These are phyloP conservation scores for Leptographium wingfieldii DNA, from an alignment of 2,329 filamentous ascomycete species.

Conservation along the genomic window DNA sequence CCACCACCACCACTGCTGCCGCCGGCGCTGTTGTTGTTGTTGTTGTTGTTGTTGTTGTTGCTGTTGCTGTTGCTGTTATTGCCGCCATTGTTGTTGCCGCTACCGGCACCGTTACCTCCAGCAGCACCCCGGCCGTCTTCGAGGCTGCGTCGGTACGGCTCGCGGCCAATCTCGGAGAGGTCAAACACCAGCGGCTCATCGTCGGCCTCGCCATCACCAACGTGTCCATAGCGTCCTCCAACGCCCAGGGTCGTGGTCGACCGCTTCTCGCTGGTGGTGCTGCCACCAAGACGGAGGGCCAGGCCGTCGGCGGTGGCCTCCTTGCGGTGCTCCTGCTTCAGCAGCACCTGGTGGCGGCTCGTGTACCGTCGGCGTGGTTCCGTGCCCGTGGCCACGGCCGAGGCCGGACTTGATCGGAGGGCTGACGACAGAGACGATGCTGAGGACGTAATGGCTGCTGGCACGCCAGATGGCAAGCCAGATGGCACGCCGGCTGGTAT, in stretches of 20 bases:
- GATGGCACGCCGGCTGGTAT: not conserved
- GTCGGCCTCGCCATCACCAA: constrained; percentile 37
- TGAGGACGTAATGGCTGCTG: constrained; percentile 2
- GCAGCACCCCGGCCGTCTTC: constrained; percentile 15
- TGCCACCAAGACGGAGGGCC: not conserved
- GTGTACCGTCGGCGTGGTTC: constrained; percentile 10
- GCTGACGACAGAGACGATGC: constrained; percentile 21
- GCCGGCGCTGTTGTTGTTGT: no score
- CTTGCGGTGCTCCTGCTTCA: not conserved
- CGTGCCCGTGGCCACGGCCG: constrained; percentile 1
- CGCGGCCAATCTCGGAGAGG: constrained; percentile 56
- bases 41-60: no score
- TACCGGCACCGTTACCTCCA: not conserved
- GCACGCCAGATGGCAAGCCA: not conserved
- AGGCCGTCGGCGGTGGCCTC: not conserved
- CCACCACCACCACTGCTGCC: no score
- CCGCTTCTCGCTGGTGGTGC: constrained; percentile 6
- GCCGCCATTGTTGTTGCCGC: not conserved
- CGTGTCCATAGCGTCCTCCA: no score
- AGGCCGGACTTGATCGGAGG: not conserved
- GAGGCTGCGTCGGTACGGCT: constrained; percentile 29
- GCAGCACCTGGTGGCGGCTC: constrained; percentile 5
- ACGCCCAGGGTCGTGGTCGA: constrained; percentile 24
- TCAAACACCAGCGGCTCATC: constrained; percentile 62
- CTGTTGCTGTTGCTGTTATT: no score